phyloP scores from a whole-genome alignment of 2,329 filamentous ascomycete genomes.

The Botrytis aclada region DNA sequence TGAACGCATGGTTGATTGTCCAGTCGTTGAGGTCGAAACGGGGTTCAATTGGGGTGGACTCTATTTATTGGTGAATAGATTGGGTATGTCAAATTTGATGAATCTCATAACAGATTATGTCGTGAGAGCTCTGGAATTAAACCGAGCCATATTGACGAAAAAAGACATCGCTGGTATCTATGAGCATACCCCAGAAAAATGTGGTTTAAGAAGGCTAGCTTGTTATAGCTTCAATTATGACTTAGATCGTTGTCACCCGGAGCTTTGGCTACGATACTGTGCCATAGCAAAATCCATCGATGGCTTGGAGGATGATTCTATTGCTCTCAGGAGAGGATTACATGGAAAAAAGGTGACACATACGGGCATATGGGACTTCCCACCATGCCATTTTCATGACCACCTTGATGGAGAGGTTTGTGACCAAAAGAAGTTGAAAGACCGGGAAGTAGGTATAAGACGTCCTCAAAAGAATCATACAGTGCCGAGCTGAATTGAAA shows the following conservation, averaged over 20 bases:
- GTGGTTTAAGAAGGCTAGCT: neutral
- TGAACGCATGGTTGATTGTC: neutral
- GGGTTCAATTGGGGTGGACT: neutral
- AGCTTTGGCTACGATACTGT: neutral
- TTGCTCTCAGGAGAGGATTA: neutral
- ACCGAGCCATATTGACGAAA: neutral
- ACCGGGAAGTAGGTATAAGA: neutral
- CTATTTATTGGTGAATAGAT: neutral
- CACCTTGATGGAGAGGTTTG: neutral
- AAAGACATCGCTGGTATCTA: neutral
- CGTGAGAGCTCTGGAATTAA: neutral
- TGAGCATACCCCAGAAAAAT: neutral
- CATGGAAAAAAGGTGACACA: neutral
- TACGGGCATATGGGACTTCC: neutral
- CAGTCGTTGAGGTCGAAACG: too few relatives aligned
- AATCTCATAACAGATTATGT: neutral
- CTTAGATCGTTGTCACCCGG: neutral
- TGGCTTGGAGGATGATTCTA: neutral
- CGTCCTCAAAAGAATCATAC: neutral
- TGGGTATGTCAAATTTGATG: neutral
- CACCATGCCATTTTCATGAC: neutral
- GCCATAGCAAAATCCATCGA: neutral
- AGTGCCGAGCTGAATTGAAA: neutral
- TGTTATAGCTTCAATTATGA: neutral
- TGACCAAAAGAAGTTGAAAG: neutral